Base-by-base conservation (phyloP, 2,329 filamentous ascomycete species). In the Colletotrichum lini region DNA sequence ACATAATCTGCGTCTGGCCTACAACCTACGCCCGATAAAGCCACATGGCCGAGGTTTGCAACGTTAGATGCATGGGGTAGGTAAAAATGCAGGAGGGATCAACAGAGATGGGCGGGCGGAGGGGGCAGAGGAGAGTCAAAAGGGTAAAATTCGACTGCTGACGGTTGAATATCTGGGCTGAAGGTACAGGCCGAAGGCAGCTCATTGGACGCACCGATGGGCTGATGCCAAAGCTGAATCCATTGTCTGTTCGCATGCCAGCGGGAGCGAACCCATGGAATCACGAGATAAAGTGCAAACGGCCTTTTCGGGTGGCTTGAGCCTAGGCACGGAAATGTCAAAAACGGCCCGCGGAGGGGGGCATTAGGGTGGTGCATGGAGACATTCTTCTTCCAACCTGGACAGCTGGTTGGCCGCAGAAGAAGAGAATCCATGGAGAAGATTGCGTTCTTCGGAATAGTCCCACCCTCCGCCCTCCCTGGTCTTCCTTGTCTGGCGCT, bases 21-120 rank as follows among this genome's bases (percentile, higher is more conserved):
- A 69, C 59, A 40, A 30, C 59, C 69, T 72, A 69, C 59, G 23
- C 69, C 69, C 53, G 50, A 72, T 64, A 47, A 30, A 68, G 69
- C 65, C 65, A 72, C 58, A 59, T 23, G 21, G 13, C 69, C 69
- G 69, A 72, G 53, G 58, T 54, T 56, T 49, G 52, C 45, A 63
- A 59, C 64, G 35, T 38, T 63, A 23, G 18, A 68, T 49, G 56
- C 67, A 47, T 42, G 62, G 56, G 56, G 18, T 58, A 35, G 42
- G 47, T 35, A 8, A 35, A 35, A 35, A 35, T 38, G 53, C 38
- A 53, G 45, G 26, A 65, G 58, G n/a, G 56, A 70, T 70, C 62
- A 67, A 50, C 62, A 56, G 26, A n/a, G 53, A 47, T 44, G 47
- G 44, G 61, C 61, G 53, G 61, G 4, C 21, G 23, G 40, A 3